phyloP scores from a whole-genome alignment of 768 basidiomycete genomes.

The Lactifluus subvellereus region DNA sequence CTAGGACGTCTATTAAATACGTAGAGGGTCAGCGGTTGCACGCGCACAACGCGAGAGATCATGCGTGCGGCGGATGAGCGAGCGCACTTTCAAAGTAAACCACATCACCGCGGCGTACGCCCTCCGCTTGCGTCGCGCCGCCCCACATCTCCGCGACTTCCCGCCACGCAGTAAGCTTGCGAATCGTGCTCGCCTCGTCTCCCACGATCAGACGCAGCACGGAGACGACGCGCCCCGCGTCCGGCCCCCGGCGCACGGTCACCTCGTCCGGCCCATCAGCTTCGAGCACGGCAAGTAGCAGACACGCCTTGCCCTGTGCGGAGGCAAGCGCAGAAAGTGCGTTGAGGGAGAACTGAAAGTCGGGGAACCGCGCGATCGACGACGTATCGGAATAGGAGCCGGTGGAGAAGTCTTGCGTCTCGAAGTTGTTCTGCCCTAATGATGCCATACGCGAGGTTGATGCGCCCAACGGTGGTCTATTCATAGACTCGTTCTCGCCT shows the following conservation, averaged over 20 bases:
- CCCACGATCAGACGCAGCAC: conserved; percentile 67
- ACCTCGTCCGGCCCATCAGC: conserved; percentile 71
- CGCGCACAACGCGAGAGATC: neutral
- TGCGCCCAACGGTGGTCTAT: conserved; percentile 13
- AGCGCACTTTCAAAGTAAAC: conserved; percentile 61
- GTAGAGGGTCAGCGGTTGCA: neutral
- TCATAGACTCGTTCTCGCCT: neutral
- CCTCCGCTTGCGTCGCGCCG: conserved; percentile 38
- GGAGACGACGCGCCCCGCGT: conserved; percentile 64
- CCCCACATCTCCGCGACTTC: conserved; percentile 73
- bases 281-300: conserved; percentile 66
- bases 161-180: conserved; percentile 74
- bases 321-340: conserved; percentile 43
- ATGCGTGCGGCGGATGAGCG: neutral
- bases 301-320: conserved; percentile 40
- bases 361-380: conserved; percentile 67
- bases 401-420: conserved; percentile 34
- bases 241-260: conserved; percentile 57
- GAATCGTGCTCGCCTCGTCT: conserved; percentile 62
- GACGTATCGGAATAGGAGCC: conserved; percentile 56
- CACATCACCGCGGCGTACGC: conserved; percentile 64
- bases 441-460: conserved; percentile 3
- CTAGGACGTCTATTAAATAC: conserved; percentile 45
- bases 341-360: conserved; percentile 68
- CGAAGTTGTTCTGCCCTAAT: neutral